Evolutionary conservation across 805 yeast genomes (phyloP).

Genomic region (Suhomyces sp.): DNA sequence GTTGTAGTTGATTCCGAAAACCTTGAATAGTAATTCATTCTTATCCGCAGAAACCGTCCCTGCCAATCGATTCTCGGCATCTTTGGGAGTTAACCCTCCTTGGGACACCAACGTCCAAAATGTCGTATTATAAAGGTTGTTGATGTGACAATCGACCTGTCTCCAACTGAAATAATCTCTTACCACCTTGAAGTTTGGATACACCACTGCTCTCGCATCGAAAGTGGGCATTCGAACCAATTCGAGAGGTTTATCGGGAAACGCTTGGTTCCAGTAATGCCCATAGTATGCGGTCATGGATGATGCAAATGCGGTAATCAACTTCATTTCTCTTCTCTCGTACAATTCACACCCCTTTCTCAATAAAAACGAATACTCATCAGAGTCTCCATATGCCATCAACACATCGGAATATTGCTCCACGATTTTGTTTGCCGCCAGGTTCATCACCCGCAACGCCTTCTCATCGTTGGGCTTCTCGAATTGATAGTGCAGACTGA

Average conservation of each 20-base stretch:
- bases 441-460: constrained; percentile 80
- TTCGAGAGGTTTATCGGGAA: constrained; percentile 50
- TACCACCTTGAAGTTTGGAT: constrained; percentile 62
- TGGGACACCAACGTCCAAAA: constrained; percentile 82
- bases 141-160: constrained; percentile 94
- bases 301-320: constrained; percentile 79
- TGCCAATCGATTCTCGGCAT: constrained; percentile 72
- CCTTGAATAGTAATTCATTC: constrained; percentile 77
- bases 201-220: constrained; percentile 86
- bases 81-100: constrained; percentile 70
- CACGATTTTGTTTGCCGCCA: constrained; percentile 68
- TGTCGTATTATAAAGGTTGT: constrained; percentile 87
- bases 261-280: constrained; percentile 60
- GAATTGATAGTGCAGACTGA: constrained; percentile 71
- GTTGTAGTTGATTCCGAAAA: constrained; percentile 85
- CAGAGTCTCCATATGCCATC: constrained; percentile 92
- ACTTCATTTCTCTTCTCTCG: constrained; percentile 80
- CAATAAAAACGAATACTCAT: constrained; percentile 85
- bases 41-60: constrained; percentile 85
- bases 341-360: constrained; percentile 63
- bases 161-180: constrained; percentile 92
- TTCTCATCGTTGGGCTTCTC: constrained; percentile 82
- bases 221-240: constrained; percentile 72
- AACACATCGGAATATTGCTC: constrained; percentile 66
- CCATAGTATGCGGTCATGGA: constrained; percentile 77